These are phyloP conservation scores for Saturnispora silvae DNA, from an alignment of 805 yeast genomes.

Conservation along the genomic window DNA sequence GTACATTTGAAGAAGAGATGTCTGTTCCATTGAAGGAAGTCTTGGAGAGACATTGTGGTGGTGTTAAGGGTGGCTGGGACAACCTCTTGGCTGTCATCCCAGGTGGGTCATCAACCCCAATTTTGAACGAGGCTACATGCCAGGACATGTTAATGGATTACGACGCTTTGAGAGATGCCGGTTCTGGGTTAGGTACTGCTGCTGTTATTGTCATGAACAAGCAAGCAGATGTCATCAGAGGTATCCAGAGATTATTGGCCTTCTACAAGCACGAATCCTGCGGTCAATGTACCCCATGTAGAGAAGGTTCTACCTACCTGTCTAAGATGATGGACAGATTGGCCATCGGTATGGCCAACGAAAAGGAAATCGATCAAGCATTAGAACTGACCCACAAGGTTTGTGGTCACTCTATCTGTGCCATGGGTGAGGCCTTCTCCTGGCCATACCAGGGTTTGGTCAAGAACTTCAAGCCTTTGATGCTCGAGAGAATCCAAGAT, in stretches of 20 bases:
- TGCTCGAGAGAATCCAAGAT: constrained; percentile 64
- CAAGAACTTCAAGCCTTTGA: constrained; percentile 72
- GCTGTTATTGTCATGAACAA: constrained; percentile 89
- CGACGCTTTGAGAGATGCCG: constrained; percentile 76
- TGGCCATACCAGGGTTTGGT: constrained; percentile 91
- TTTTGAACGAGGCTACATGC: constrained; percentile 58
- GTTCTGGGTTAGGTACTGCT: constrained; percentile 85
- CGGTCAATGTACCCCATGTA: constrained; percentile 92
- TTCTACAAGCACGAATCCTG: constrained; percentile 89
- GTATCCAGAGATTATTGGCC: constrained; percentile 74
- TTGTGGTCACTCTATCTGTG: constrained; percentile 89
- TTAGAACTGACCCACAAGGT: constrained; percentile 76
- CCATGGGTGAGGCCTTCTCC: constrained; percentile 86
- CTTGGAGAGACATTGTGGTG: constrained; percentile 84
- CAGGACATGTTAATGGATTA: constrained; percentile 73
- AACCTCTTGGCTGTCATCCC: constrained; percentile 80
- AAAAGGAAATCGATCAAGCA: constrained; percentile 75
- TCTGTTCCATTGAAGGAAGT: constrained; percentile 76
- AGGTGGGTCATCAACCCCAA: constrained; percentile 84
- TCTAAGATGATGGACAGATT: constrained; percentile 77
- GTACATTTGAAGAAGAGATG: constrained; percentile 92
- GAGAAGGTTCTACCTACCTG: constrained; percentile 88
- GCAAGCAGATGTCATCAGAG: constrained; percentile 73
- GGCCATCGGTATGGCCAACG: constrained; percentile 67
- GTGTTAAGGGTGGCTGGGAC: constrained; percentile 89